Evolutionary conservation across 2,329 filamentous ascomycete genomes (phyloP), one percentile per base, ranked within the genome.

Genomic region (Atkinsonella hypoxylon): DNA sequence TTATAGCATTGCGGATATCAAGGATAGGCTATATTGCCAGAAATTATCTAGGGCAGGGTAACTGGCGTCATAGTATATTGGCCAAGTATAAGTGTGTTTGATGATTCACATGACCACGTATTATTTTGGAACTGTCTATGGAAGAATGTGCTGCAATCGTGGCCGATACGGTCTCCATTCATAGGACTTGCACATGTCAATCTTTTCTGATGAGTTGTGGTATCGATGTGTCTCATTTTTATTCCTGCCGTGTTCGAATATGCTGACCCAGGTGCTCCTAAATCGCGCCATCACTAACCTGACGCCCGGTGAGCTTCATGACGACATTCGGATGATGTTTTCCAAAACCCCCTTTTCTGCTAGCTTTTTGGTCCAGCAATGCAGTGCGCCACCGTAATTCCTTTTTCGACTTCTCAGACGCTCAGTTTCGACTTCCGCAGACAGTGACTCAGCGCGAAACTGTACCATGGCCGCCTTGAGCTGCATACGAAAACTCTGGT

Each of bases 381-480:
- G 80, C 20, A 91, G 73, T 0, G 81, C 78, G 1, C 81, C 79
- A 0, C 79, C 82, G 60, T 86, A 87, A 60, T 94, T 86, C 59
- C 80, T 76, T 58, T 77, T 76, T 2, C 81, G 70, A 30, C 74
- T 74, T 20, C 68, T 67, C 3, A 81, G 77, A 45, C 75, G 73
- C 44, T 71, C 66, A 20, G 76, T 70, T 51, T 80, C 77, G 12
- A 73, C 71, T 1, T 67, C 67, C 39, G 74, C 66, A 13, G 58
- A 57, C 6, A 65, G 62, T 34, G 71, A 57, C 58, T 82, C 79
- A n/a, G 69, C 67, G 15, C 70, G 63, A 50, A 79, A 78, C 50
- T 70, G 65, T 44, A 61, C 61, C 52, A 72, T 67, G 17, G 78
- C 61, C 1, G 61, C 60, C 20, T 65, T 65, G 49, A 75, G 70